Evolutionary conservation across 192 early-diverging fungal genomes (phyloP), one percentile per base, ranked within the genome.

Genomic region (Dissophora globulifera): DNA sequence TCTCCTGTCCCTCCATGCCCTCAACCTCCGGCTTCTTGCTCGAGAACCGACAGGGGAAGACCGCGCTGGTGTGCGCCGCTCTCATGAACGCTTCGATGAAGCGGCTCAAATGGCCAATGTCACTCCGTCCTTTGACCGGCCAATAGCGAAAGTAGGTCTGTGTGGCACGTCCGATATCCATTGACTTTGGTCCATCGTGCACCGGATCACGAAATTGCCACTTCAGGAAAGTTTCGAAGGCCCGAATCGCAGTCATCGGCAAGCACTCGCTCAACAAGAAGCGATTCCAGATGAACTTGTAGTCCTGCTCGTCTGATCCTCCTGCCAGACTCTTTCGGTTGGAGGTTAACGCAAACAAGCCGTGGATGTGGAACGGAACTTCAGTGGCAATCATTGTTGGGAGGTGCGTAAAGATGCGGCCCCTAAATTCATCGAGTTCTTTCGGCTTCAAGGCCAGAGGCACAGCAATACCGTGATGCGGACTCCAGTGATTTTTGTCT

Each of bases 351-450:
- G 56, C 80, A 58, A 81, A 82, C 1, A 13, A 56, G 2, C 80
- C 81, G 50, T 82, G 80, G 26, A 81, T 30, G 25, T 81, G 71
- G 10, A 82, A 80, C 3, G 48, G 50, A 16, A 82, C 12, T 13
- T 31, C 42, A 2, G 80, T 78, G 5, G 2, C 3, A 16, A 82
- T 69, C 9, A 79, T 40, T 0, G 80, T 62, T 4, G 81, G 69
- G 0, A 82, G 49, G 32, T 61, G 81, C 2, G 67, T 59, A 23
- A 78, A 81, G 0, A 82, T 13, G 11, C 53, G 42, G 31, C 80
- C 80, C 15, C 27, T 35, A 16, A 48, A 10, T 2, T 11, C 2
- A 20, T 31, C 9, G 13, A 27, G 11, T 3, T 13, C 35, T 31
- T 27, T 17, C 32, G 4, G 16, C 16, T 30, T 30, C 29, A 10